Evolutionary conservation across 2,329 filamentous ascomycete genomes (phyloP), one percentile per base, ranked within the genome.

Genomic region (Metarhizium album): DNA sequence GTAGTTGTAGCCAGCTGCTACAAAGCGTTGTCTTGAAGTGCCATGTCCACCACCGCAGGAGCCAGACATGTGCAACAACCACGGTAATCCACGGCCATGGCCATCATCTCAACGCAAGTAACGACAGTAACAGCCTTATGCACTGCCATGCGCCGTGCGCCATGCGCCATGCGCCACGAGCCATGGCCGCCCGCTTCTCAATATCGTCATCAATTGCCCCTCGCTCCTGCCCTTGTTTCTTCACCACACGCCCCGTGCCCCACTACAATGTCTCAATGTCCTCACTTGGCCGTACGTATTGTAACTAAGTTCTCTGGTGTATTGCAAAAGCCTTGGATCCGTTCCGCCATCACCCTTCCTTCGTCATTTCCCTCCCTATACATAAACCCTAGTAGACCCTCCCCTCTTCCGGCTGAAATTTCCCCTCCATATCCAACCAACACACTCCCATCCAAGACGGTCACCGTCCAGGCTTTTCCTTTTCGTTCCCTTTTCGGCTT

Each of bases 311-410:
- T n/a, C n/a, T 29, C 6, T 29, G 27, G 33, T 35, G 33, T 13
- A 35, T 35, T 35, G 33, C 33, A 35, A 35, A 35, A n/a, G n/a
- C n/a, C 33, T 16, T 9, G 11, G 3, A n/a, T 31, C 22, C 31
- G 45, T 51, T 40, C 37, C 52, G 52, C 48, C 52, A 51, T 53
- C 13, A 23, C 33, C 46, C 51, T 38, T 48, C 14, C n/a, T 18
- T 45, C 27, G 27, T 35, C 46, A 38, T 7, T 38, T 31, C 18
- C 42, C 45, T 38, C 46, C 33, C 18, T 45, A 48, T 53, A 42
- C 48, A 48, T 48, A 51, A 51, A 51, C 16, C 48, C 24, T 40
- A 14, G 43, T 18, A 6, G 3, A 22, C 23, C 37, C 50, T 40
- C 23, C 45, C 51, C 22, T 16, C 7, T 16, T 43, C 43, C 45